Evolutionary conservation across 768 basidiomycete species (phyloP).

Genomic region (Antrodiella citrinella): DNA sequence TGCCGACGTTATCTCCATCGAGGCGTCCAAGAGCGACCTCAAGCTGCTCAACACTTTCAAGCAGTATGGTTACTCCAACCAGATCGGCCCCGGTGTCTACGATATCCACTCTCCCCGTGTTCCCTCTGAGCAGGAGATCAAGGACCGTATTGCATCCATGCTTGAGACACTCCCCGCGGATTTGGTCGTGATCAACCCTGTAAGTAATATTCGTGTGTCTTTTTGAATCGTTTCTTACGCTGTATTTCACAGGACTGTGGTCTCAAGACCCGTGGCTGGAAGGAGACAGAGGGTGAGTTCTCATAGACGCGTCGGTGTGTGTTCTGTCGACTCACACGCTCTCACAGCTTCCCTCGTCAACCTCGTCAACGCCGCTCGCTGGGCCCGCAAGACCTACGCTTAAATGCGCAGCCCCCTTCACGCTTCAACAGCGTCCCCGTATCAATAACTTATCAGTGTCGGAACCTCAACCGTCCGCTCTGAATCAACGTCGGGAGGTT

Average conservation of each 20-base stretch:
- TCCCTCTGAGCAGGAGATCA: slow-evolving; percentile 88
- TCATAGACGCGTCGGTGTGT: slow-evolving; percentile 1
- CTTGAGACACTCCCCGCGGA: slow-evolving; percentile 72
- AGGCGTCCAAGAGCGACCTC: slow-evolving; percentile 98
- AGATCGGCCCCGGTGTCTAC: slow-evolving; percentile 97
- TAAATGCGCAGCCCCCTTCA: slow-evolving; percentile 39
- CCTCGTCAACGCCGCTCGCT: slow-evolving; percentile 86
- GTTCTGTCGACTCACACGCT: slow-evolving; percentile 7
- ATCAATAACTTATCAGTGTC: slow-evolving; percentile 49
- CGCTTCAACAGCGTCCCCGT: slow-evolving; percentile 92
- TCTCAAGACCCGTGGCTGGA: slow-evolving; percentile 98
- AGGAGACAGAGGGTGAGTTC: slow-evolving; percentile 76
- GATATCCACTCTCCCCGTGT: slow-evolving; percentile 99
- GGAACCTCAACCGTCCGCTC: slow-evolving; percentile 1
- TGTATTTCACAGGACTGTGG: slow-evolving; percentile 70
- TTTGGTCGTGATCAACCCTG: slow-evolving; percentile 86
- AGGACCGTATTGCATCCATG: slow-evolving; percentile 82
- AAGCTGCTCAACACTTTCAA: slow-evolving; percentile 95
- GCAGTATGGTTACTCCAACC: slow-evolving; percentile 90
- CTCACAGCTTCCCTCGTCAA: slow-evolving; percentile 63
- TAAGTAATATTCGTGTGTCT: slow-evolving; percentile 26
- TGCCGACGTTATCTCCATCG: slow-evolving; percentile 98
- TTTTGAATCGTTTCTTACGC: slow-evolving; percentile 22
- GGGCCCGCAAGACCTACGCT: slow-evolving; percentile 81
- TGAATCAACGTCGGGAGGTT: slow-evolving; percentile 10